phyloP scores from a whole-genome alignment of 495 filamentous ascomycete genomes.

The Apodospora peruviana region DNA sequence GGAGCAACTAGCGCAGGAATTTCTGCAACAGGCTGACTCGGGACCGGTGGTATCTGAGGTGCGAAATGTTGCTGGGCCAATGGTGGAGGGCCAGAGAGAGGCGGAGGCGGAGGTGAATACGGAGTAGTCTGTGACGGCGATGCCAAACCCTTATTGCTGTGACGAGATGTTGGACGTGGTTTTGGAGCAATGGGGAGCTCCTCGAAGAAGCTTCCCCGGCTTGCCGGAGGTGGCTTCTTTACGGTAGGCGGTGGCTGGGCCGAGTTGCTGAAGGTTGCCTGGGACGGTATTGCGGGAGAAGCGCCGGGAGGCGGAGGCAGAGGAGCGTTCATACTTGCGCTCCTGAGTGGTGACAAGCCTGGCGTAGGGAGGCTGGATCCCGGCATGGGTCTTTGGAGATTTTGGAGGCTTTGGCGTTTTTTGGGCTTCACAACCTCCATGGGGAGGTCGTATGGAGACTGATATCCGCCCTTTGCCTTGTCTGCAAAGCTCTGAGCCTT shows the following conservation, averaged over 20 bases:
- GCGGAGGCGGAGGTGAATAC: constrained; percentile 22
- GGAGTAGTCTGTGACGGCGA: constrained; percentile 35
- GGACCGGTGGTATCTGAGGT: constrained; percentile 20
- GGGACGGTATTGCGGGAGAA: constrained; percentile 28
- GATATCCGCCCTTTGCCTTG: constrained; percentile 84
- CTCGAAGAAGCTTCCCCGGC: constrained; percentile 70
- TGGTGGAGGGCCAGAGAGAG: constrained; percentile 25
- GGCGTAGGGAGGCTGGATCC: constrained; percentile 39
- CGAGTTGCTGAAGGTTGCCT: constrained; percentile 25
- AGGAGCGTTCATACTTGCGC: constrained; percentile 51
- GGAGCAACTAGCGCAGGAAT: constrained; percentile 43
- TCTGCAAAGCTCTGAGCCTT: constrained; percentile 78
- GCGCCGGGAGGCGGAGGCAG: constrained; percentile 27
- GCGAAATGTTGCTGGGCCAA: constrained; percentile 7
- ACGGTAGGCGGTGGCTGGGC: constrained; percentile 18
- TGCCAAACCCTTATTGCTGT: constrained; percentile 24
- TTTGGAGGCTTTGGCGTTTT: constrained; percentile 47
- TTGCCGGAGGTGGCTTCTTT: constrained; percentile 23
- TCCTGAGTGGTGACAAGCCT: constrained; percentile 49
- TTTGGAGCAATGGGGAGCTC: constrained; percentile 68
- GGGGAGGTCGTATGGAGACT: constrained; percentile 90
- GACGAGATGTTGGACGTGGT: constrained; percentile 46
- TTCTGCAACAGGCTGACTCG: constrained; percentile 16
- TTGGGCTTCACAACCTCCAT: constrained; percentile 74
- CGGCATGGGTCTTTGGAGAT: constrained; percentile 24